These are phyloP conservation scores for Pulveroboletus ravenelii DNA, from an alignment of 768 basidiomycete genomes.

Conservation along the genomic window DNA sequence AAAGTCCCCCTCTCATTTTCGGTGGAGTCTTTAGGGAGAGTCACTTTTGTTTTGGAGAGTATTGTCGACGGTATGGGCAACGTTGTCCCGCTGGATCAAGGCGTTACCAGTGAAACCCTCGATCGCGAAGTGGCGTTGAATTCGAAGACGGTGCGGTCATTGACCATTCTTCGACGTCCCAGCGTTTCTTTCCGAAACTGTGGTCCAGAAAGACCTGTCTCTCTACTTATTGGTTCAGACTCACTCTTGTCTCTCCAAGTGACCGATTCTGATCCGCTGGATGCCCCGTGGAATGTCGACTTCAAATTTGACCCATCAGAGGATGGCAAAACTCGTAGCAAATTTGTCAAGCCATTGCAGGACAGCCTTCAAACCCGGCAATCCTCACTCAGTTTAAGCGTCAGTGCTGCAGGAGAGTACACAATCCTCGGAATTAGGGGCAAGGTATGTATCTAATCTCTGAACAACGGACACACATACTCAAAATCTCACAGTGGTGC, in stretches of 20 bases:
- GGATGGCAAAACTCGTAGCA: constrained; percentile 35
- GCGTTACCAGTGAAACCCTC: constrained; percentile 17
- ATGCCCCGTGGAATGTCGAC: constrained; percentile 64
- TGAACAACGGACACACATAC: background rate
- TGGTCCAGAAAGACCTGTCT: constrained; percentile 61
- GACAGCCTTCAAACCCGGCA: constrained; percentile 52
- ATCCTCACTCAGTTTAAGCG: constrained; percentile 45
- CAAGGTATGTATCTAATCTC: constrained; percentile 37
- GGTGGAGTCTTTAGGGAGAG: constrained; percentile 58
- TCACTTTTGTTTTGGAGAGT: constrained; percentile 73
- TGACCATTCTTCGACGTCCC: constrained; percentile 69
- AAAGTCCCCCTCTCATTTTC: constrained; percentile 65
- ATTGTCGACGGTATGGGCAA: constrained; percentile 85
- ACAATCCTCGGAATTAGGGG: constrained; percentile 66
- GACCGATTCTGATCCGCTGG: constrained; percentile 52
- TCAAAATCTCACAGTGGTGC: constrained; percentile 49
- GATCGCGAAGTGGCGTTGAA: constrained; percentile 30
- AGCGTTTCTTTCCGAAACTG: constrained; percentile 70
- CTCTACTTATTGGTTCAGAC: constrained; percentile 68
- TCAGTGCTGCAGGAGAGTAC: constrained; percentile 72
- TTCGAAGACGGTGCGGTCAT: constrained; percentile 51
- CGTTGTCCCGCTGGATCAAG: constrained; percentile 45
- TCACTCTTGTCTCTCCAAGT: constrained; percentile 51
- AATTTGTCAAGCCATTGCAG: constrained; percentile 55
- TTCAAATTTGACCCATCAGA: constrained; percentile 56